Base-by-base conservation (phyloP, 192 early-diverging fungal species). In the Coemansia sp. region DNA sequence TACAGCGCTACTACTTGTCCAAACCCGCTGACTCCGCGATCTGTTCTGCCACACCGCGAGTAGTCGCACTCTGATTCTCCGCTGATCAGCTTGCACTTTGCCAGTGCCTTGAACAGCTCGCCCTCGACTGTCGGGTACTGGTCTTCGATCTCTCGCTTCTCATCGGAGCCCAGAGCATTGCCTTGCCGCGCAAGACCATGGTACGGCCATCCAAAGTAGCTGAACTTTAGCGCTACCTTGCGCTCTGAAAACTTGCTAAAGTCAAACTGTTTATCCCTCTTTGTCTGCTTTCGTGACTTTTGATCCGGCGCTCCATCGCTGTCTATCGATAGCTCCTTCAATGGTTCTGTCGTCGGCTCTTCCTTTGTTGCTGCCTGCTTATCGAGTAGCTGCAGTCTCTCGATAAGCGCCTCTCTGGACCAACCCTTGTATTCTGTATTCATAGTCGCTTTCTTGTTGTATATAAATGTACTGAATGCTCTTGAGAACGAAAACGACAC, bases 181-280 rank as follows among this genome's bases (percentile, higher is more conserved):
- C 74, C 86, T 60, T 94, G 92, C 0, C 87, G 77, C 2, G 92
- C 92, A 59, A 95, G 86, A 33, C 94, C 94, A 65, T 86, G 81
- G 82, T 95, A 98, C 27, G 86, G 79, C 90, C 90, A 93, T 3
- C 95, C 95, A 68, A 96, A 83, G 73, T 98, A 98, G 22, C 93
- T 89, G 40, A 98, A 82, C 66, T 89, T 88, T 58, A 98, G 83
- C 6, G 94, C 94, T 17, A 98, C 85, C 42, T 84, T 86, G 31
- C 92, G 86, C 55, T 88, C 79, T 28, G 89, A 72, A 58, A 95
- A 89, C 56, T 84, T 84, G 25, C 77, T 63, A 83, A 94, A 92
- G 62, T 95, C 90, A 64, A 97, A 94, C 1, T 76, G 57, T 4
- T 53, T 57, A 9, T 50, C 62, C 30, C 52, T 52, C 50, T 67